Conservation (phyloP, 2,329 filamentous ascomycete genomes). For the Bipolaris sorokiniana region DNA sequence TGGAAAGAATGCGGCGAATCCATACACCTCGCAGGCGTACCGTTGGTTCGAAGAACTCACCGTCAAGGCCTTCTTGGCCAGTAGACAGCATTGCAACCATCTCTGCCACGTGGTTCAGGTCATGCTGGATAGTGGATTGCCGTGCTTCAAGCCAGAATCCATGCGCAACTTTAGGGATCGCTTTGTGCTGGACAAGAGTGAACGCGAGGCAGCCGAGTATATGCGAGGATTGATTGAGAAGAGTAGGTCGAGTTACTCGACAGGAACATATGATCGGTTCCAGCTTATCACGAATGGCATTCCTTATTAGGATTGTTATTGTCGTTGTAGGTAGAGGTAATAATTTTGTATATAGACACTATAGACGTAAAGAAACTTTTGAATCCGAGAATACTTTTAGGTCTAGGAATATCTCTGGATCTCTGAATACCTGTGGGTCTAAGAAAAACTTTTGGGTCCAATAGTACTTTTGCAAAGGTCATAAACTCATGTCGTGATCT, state of each 20-base stretch:
- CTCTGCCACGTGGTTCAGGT: constrained; percentile 86
- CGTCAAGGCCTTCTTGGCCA: constrained; percentile 91
- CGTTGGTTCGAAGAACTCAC: constrained; percentile 96
- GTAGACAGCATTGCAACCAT: constrained; percentile 84
- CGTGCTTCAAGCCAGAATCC: constrained; percentile 97
- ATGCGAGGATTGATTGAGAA: constrained; percentile 89
- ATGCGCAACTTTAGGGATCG: constrained; percentile 90
- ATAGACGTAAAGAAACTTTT: not conserved
- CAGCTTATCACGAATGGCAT: constrained; percentile 97
- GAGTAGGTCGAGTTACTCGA: constrained; percentile 89
- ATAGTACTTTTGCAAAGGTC: not conserved
- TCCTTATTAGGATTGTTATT: constrained; percentile 68
- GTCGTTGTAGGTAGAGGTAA: too few species aligned
- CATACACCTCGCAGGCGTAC: constrained; percentile 78
- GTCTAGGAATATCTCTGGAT: too few species aligned
- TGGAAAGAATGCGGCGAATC: constrained; percentile 59
- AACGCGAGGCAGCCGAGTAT: constrained; percentile 92
- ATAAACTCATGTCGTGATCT: constrained; percentile 1
- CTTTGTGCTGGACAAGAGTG: constrained; percentile 89
- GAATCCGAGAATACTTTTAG: too few species aligned
- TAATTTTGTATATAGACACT: not conserved
- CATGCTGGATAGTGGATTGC: constrained; percentile 95
- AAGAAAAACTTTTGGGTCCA: too few species aligned
- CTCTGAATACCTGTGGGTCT: too few species aligned
- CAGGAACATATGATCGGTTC: constrained; percentile 96